Conservation (phyloP, 1,284 basidiomycete genomes). For the Cystobasidiaceae sp. region DNA sequence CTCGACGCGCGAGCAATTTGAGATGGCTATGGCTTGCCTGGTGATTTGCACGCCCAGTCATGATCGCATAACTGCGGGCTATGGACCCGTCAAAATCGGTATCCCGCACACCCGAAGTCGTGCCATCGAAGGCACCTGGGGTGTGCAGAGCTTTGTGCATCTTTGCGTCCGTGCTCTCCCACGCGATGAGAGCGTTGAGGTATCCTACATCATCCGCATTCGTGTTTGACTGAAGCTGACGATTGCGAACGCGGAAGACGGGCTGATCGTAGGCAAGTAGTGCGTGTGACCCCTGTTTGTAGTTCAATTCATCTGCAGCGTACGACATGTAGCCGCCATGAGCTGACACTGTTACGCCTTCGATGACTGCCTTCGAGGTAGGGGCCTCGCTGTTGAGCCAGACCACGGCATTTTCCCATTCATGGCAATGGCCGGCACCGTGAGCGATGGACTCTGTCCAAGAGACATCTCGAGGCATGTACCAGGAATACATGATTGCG, state of each 20-base stretch:
- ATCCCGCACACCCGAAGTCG: neutral
- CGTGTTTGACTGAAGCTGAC: neutral
- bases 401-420: slow-evolving; percentile 2
- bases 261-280: neutral
- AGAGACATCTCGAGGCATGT: neutral
- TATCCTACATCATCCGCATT: neutral
- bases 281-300: neutral
- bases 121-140: neutral
- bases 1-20: too few species aligned
- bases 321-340: neutral
- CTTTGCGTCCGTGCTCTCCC: neutral
- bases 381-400: neutral
- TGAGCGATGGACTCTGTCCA: neutral
- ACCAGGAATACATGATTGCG: slow-evolving; percentile 7
- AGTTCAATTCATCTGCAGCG: neutral
- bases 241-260: neutral
- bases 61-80: too few species aligned
- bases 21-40: too few species aligned
- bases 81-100: neutral
- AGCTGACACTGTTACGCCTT: neutral
- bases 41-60: too few species aligned
- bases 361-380: neutral
- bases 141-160: neutral
- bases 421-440: slow-evolving; percentile 2
- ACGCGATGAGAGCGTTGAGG: neutral